Evolutionary conservation across 2,329 filamentous ascomycete species (phyloP).

Genomic region (Claviceps fusiformis): DNA sequence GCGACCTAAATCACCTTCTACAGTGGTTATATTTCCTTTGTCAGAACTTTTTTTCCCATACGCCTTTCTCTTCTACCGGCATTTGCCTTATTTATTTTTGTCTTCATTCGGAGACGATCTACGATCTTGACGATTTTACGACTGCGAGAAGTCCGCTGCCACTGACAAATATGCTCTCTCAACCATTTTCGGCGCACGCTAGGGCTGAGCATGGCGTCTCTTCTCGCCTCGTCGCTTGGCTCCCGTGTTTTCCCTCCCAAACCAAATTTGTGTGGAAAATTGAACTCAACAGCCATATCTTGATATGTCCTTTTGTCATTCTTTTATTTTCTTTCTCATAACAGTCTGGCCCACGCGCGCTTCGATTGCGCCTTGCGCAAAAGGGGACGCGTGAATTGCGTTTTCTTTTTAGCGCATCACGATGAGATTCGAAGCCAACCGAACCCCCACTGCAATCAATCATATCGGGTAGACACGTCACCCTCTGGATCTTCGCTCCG

Average conservation of each 20-base stretch:
- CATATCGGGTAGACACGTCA: conserved; percentile 9
- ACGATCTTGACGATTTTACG: conserved; percentile 9
- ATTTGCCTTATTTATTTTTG: not conserved
- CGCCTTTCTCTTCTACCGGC: not conserved
- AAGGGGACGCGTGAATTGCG: not conserved
- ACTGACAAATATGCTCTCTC: not conserved
- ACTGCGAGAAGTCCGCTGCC: not conserved
- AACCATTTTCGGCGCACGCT: not conserved
- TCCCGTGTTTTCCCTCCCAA: not conserved
- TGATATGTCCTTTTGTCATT: conserved; percentile 12
- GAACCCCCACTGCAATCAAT: conserved; percentile 3
- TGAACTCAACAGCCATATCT: conserved; percentile 4
- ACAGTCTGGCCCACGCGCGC: conserved; percentile 12
- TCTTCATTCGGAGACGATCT: conserved; percentile 7
- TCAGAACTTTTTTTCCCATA: not conserved
- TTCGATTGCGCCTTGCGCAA: conserved; percentile 16
- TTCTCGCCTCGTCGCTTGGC: not conserved
- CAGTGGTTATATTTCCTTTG: conserved; percentile 1
- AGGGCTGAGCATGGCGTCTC: not conserved
- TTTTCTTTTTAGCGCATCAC: conserved; percentile 7
- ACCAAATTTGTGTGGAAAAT: conserved; percentile 5
- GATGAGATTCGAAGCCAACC: conserved; percentile 1
- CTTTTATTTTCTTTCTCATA: conserved; percentile 13
- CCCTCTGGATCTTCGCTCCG: not conserved
- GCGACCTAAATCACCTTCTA: not conserved